A percentile compares a stretch with the other conserved stretches of the same genome.
Conservation (phyloP, 129 eudicot species). For the Flaveria linearis region DNA sequence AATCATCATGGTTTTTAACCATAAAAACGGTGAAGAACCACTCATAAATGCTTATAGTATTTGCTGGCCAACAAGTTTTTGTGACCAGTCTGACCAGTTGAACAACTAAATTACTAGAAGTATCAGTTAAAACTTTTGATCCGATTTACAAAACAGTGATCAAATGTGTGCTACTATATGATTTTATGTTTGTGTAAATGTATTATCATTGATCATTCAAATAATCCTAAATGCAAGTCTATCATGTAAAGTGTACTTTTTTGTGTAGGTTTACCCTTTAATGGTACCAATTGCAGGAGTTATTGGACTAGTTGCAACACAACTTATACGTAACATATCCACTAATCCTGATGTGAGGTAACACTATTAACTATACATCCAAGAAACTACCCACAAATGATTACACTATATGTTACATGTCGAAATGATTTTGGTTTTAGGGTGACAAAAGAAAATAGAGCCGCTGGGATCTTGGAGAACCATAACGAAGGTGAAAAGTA, state of each 20-base stretch:
- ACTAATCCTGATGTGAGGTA: slow-evolving; percentile 68
- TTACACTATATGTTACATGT: background rate
- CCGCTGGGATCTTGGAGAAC: slow-evolving; percentile 55
- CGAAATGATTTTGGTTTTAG: slow-evolving; percentile 13
- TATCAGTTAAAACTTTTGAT: background rate
- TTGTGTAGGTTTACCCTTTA: slow-evolving; percentile 45
- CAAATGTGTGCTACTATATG: background rate
- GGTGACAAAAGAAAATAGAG: slow-evolving; percentile 51
- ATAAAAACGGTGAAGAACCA: background rate
- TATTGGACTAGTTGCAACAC: slow-evolving; percentile 52
- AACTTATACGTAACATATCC: slow-evolving; percentile 49
- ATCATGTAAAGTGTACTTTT: background rate
- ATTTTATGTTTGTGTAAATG: no score
- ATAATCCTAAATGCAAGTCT: background rate
- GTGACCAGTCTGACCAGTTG: background rate
- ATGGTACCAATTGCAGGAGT: slow-evolving; percentile 45
- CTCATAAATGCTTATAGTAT: background rate
- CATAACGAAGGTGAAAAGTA: slow-evolving; percentile 52
- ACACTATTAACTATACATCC: no score
- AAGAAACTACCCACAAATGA: background rate
- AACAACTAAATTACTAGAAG: background rate
- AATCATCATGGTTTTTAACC: background rate
- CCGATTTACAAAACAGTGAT: background rate
- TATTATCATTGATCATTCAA: background rate
- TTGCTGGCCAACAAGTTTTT: background rate